Evolutionary conservation across 352 stramenopile species (phyloP), one percentile per base, ranked within the genome.

Genomic region (Globisporangium mamillatum): DNA sequence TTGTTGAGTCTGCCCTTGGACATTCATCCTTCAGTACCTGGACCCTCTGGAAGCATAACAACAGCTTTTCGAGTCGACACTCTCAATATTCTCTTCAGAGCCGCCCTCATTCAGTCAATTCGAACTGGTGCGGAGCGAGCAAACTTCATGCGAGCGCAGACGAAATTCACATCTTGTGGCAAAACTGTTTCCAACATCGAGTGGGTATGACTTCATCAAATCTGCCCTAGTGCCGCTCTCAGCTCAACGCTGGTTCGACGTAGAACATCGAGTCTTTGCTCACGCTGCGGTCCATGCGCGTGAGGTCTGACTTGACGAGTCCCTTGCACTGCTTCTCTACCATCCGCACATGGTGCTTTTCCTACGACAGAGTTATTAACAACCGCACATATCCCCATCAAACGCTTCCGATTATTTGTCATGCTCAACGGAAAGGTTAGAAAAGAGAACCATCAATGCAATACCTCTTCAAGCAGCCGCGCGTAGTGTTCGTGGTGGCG

Each of bases 221-320:
- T 38, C 12, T 27, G 25, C 25, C 25, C 34, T 38, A 8, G 34
- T 2, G 25, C 25, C 34, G 0, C 27, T 12, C 27, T 61, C 34
- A 60, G 32, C 46, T 46, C 10, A 58, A 12, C 3, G 24, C 3
- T 24, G 67, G 61, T 8, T 79, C 67, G 36, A 81, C 69, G 68
- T 80, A 88, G 63, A 90, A 88, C 78, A 90, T 88, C 16, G 79
- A 90, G 60, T 88, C 75, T 44, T 76, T 80, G 66, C 82, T 90
- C 52, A 81, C 75, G 50, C 75, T 81, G 32, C 67, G 73, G 10
- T 81, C 76, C 36, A 67, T 68, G 25, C 62, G 71, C 20, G 71
- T 73, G 46, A 63, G 61, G 16, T 75, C 63, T 1, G 68, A 81
- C 0, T 64, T 20, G 0, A 82, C n/a, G 16, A 86, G 71, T 1